Percentiles rank a stretch among this genome's conserved stretches.
phyloP scores from a whole-genome alignment of 805 yeast genomes.

The Cyberlindnera mycetangii region DNA sequence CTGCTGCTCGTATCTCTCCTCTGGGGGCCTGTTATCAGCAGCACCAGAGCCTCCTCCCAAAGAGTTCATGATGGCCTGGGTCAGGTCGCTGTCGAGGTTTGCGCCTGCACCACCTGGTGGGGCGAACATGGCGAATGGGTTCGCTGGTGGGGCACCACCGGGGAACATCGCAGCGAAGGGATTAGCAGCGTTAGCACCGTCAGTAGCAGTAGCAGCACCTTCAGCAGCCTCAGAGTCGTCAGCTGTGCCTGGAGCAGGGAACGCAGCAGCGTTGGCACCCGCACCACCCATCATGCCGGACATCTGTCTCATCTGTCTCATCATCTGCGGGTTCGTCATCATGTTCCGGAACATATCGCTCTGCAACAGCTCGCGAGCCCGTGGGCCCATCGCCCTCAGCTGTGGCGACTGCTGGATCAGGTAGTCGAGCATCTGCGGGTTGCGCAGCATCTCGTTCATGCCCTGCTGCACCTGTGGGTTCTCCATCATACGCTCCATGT shows the following conservation, averaged over 20 bases:
- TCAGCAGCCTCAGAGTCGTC: slow-evolving; percentile 26
- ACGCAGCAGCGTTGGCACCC: slow-evolving; percentile 28
- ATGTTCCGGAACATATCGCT: slow-evolving; percentile 78
- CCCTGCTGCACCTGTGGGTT: slow-evolving; percentile 79
- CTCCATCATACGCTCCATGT: slow-evolving; percentile 69
- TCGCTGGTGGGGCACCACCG: slow-evolving; percentile 24
- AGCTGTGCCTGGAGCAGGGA: slow-evolving; percentile 50
- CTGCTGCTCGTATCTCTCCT: slow-evolving; percentile 70
- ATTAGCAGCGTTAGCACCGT: slow-evolving; percentile 26
- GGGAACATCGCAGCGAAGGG: slow-evolving; percentile 45
- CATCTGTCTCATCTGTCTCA: slow-evolving; percentile 80
- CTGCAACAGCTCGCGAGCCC: slow-evolving; percentile 80
- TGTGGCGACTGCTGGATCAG: slow-evolving; percentile 83
- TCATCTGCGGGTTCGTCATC: slow-evolving; percentile 78
- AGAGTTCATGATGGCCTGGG: slow-evolving; percentile 38
- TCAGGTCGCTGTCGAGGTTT: slow-evolving; percentile 41
- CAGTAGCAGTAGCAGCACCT: slow-evolving; percentile 30
- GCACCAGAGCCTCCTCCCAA: slow-evolving; percentile 34
- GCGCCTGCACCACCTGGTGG: slow-evolving; percentile 7
- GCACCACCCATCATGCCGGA: slow-evolving; percentile 45
- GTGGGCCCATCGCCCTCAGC: slow-evolving; percentile 83
- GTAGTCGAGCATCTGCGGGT: slow-evolving; percentile 85
- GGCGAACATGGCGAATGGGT: slow-evolving; percentile 6
- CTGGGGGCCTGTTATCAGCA: slow-evolving; percentile 69
- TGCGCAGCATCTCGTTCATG: slow-evolving; percentile 75